Evolutionary conservation across 805 yeast species (phyloP), one percentile per base, ranked within the genome.

Genomic region (Blastobotrys muscicola): DNA sequence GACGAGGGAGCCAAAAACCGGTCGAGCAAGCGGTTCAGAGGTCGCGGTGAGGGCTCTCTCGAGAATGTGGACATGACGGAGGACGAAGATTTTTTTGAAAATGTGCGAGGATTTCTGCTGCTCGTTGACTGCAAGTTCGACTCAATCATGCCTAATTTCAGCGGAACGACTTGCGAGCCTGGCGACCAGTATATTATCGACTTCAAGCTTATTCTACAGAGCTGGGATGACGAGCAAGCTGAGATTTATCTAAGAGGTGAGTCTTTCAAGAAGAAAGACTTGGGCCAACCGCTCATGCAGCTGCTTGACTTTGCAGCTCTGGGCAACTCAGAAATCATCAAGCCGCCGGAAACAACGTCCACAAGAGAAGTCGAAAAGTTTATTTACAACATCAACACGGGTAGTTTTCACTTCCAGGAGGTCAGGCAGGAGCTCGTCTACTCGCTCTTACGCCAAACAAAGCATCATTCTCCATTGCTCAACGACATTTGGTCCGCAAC

Each of bases 401-500:
- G 52, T 1, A 44, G 45, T 1, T 50, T 50, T 13, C 74, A 71
- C 43, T 62, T 65, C 33, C 68, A 66, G 33, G 68, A 68, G 32
- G 62, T 62, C 0, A 53, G 75, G 32, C 47, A 59, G n/a, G 45
- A 50, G 12, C 45, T 71, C 2, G 36, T 72, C 2, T 29, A 54
- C 16, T 15, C 39, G 10, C 39, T 54, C 29, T 41, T 52, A 8
- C 11, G 39, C 14, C 51, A 50, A 12, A 43, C 46, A 2, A 42
- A 41, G 3, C 44, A 45, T n/a, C 37, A 43, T 3, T 65, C 72
- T 39, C 54, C 64, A 0, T 47, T 75, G 0, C 50, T 61, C 4
- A 67, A 68, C 29, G 62, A 65, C 5, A 39, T 50, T 8, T 71
- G 80, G 76, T 62, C 66, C 9, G 47, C 53, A 0, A 50, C 56